phyloP scores from a whole-genome alignment of 2,329 filamentous ascomycete genomes.

The Ploettnerulaceae sp. region DNA sequence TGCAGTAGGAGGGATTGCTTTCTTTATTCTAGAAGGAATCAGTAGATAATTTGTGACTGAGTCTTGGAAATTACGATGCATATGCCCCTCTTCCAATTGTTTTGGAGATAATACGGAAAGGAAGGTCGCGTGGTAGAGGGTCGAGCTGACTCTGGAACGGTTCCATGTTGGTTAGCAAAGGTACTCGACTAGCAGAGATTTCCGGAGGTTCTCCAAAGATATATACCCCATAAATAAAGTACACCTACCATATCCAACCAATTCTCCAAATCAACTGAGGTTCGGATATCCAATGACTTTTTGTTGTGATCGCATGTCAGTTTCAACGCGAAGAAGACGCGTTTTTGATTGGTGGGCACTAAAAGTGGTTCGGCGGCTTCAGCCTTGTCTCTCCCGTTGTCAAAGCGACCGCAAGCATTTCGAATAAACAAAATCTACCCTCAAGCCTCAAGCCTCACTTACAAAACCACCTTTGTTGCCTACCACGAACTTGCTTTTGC shows the following conservation, averaged over 20 bases:
- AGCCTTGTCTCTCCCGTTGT: constrained; percentile 9
- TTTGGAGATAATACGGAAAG: constrained; percentile 91
- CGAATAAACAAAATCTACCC: constrained; percentile 16
- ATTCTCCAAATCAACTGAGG: constrained; percentile 8
- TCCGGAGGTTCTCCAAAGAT: constrained; percentile 5
- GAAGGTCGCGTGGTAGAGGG: constrained; percentile 76
- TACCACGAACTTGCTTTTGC: constrained; percentile 11
- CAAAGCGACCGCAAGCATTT: constrained; percentile 8
- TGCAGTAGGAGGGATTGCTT: constrained; percentile 71
- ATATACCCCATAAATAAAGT: not conserved
- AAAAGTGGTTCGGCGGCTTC: not conserved
- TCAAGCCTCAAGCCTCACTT: constrained; percentile 10
- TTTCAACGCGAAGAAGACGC: constrained; percentile 26
- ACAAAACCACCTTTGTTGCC: constrained; percentile 23
- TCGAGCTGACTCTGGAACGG: constrained; percentile 78
- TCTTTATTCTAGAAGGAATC: constrained; percentile 55
- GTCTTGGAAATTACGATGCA: constrained; percentile 65
- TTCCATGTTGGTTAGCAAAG: constrained; percentile 28
- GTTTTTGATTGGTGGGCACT: constrained; percentile 22
- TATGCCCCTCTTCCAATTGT: constrained; percentile 96
- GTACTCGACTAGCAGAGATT: not conserved
- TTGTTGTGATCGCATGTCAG: constrained; percentile 27
- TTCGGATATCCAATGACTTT: constrained; percentile 25
- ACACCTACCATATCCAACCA: constrained; percentile 27
- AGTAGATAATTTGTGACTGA: constrained; percentile 7